Conservation (phyloP, 768 basidiomycete species). For the Cystofilobasidium capitatum region DNA sequence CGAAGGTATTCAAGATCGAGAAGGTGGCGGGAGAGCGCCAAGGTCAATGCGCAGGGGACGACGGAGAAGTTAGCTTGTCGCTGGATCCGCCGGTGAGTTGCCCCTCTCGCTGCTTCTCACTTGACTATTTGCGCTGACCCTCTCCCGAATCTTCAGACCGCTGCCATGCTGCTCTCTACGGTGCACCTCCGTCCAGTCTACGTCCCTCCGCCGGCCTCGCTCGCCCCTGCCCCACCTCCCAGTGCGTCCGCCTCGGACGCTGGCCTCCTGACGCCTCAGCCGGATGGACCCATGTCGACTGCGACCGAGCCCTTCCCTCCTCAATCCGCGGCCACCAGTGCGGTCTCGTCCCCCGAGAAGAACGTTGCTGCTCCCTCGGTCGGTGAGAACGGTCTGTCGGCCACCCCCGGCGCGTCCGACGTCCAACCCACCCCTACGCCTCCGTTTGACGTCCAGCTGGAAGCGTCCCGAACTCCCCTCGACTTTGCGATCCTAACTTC, state of each 20-base stretch:
- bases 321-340: neutral
- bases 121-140: neutral
- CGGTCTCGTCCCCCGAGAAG: neutral
- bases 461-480: constrained; percentile 79
- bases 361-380: neutral
- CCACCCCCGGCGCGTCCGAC: neutral
- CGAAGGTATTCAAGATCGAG: constrained; percentile 82
- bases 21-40: constrained; percentile 51
- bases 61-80: neutral
- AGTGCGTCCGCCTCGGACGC: neutral
- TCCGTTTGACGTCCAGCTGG: constrained; percentile 57
- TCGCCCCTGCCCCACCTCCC: neutral
- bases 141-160: constrained; percentile 48
- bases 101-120: neutral
- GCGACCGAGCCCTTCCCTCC: neutral
- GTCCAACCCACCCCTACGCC: neutral
- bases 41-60: neutral
- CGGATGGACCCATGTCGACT: neutral
- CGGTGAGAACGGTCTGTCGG: no score
- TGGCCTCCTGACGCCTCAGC: neutral
- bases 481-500: constrained; percentile 91
- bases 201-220: constrained; percentile 19
- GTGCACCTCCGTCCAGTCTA: constrained; percentile 58
- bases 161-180: constrained; percentile 84
- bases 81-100: constrained; percentile 22